These are phyloP conservation scores for Alternaria atra DNA, from an alignment of 2,329 filamentous ascomycete species.

Conservation along the genomic window DNA sequence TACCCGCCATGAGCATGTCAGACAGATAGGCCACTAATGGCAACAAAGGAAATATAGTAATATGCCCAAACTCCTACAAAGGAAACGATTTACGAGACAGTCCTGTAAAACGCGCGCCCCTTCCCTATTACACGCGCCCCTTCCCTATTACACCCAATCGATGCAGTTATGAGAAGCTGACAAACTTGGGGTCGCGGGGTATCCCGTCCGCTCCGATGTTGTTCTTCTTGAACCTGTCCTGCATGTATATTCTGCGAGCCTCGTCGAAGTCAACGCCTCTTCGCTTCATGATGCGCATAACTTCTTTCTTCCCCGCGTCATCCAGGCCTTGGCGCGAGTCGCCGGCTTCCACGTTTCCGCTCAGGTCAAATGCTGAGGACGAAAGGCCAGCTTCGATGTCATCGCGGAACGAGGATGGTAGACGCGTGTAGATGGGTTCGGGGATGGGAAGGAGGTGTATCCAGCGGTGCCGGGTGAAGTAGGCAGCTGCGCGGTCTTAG, in stretches of 20 bases:
- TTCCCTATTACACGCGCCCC: background rate
- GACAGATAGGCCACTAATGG: slow-evolving; percentile 7
- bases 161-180: slow-evolving; percentile 75
- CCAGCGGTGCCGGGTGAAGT: slow-evolving; percentile 83
- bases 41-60: slow-evolving; percentile 19
- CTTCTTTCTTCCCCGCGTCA: slow-evolving; percentile 78
- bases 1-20: slow-evolving; percentile 7
- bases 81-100: slow-evolving; percentile 8
- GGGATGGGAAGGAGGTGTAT: slow-evolving; percentile 71
- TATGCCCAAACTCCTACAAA: slow-evolving; percentile 13
- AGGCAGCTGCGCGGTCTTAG: slow-evolving; percentile 66
- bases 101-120: background rate
- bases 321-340: slow-evolving; percentile 85
- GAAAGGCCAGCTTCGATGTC: slow-evolving; percentile 90
- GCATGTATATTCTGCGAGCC: slow-evolving; percentile 84
- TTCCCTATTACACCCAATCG: background rate
- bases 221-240: slow-evolving; percentile 84
- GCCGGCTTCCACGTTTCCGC: slow-evolving; percentile 78
- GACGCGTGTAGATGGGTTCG: slow-evolving; percentile 75
- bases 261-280: slow-evolving; percentile 87
- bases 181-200: slow-evolving; percentile 92
- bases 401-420: slow-evolving; percentile 78
- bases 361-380: slow-evolving; percentile 83
- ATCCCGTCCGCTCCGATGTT: slow-evolving; percentile 88
- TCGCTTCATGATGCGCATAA: slow-evolving; percentile 90